Percentiles rank a stretch among this genome's conserved stretches.
Evolutionary conservation across 2,329 filamentous ascomycete genomes (phyloP).

Genomic region (Trichoderma sp.): DNA sequence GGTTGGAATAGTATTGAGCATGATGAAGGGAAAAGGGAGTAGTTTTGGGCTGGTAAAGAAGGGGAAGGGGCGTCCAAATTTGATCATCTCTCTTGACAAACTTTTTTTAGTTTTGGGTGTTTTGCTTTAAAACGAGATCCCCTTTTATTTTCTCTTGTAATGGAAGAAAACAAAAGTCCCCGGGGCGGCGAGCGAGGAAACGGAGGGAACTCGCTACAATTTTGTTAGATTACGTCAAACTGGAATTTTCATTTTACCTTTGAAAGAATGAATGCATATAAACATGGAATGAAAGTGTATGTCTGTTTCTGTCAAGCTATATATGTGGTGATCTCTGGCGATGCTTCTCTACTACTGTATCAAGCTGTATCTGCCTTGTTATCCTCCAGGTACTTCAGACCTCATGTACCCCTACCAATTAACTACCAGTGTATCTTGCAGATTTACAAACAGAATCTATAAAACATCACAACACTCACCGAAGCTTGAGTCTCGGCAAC

Average conservation of each 20-base stretch:
- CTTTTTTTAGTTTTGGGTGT: slow-evolving; percentile 16
- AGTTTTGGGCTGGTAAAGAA: slow-evolving; percentile 22
- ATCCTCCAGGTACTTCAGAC: neutral
- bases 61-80: slow-evolving; percentile 29
- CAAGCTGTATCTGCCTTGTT: neutral
- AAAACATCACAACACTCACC: neutral
- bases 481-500: neutral
- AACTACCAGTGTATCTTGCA: neutral
- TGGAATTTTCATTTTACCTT: slow-evolving; percentile 33
- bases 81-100: slow-evolving; percentile 20
- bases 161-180: slow-evolving; percentile 28
- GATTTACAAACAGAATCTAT: neutral
- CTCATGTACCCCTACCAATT: neutral
- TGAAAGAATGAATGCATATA: slow-evolving; percentile 26
- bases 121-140: slow-evolving; percentile 8
- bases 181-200: slow-evolving; percentile 36
- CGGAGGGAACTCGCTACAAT: slow-evolving; percentile 40
- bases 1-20: neutral
- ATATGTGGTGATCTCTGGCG: neutral
- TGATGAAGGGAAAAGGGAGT: slow-evolving; percentile 25
- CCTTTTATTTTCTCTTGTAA: slow-evolving; percentile 36
- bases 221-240: slow-evolving; percentile 39
- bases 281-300: slow-evolving; percentile 23
- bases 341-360: neutral
- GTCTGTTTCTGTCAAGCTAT: neutral